Evolutionary conservation across 768 basidiomycete genomes (phyloP).

Genomic region (Lepiota venenata): DNA sequence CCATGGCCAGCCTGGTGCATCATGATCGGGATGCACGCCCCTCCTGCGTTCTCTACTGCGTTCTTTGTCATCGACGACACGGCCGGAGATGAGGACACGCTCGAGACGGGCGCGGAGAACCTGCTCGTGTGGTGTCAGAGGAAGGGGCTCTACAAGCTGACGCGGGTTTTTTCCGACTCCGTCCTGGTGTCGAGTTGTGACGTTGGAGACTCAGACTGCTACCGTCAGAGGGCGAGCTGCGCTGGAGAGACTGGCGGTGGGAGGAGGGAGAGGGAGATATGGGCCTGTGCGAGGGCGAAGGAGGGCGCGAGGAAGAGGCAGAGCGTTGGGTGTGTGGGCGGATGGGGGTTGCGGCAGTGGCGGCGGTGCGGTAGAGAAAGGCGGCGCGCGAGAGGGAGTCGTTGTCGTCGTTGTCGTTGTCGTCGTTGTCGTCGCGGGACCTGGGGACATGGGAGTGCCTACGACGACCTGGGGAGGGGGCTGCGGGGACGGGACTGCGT

Average conservation of each 20-base stretch:
- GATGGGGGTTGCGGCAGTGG: conserved; percentile 7
- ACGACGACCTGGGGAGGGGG: not conserved
- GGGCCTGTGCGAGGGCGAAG: not conserved
- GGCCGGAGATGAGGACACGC: conserved; percentile 11
- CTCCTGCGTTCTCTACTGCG: conserved; percentile 4
- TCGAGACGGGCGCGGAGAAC: conserved; percentile 16
- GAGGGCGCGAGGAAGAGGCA: not conserved
- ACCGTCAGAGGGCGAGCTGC: conserved; percentile 8
- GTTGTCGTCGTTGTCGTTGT: conserved; percentile 7
- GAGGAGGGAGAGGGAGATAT: conserved; percentile 9
- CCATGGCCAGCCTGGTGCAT: not conserved
- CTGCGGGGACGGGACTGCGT: conserved; percentile 7
- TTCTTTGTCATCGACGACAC: not conserved
- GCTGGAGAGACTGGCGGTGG: conserved; percentile 5
- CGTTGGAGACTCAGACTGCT: conserved; percentile 6
- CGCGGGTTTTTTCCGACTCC: not conserved
- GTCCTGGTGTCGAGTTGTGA: conserved; percentile 4
- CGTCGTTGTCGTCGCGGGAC: not conserved
- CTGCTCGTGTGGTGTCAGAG: conserved; percentile 15
- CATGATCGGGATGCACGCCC: not conserved
- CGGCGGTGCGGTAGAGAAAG: conserved; percentile 13
- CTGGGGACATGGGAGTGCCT: conserved; percentile 11
- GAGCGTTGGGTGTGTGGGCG: not conserved
- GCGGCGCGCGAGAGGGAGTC: conserved; percentile 3
- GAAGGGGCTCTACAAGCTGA: not conserved